Evolutionary conservation across 2,329 filamentous ascomycete species (phyloP).

Genomic region (Diaporthe ampelina): DNA sequence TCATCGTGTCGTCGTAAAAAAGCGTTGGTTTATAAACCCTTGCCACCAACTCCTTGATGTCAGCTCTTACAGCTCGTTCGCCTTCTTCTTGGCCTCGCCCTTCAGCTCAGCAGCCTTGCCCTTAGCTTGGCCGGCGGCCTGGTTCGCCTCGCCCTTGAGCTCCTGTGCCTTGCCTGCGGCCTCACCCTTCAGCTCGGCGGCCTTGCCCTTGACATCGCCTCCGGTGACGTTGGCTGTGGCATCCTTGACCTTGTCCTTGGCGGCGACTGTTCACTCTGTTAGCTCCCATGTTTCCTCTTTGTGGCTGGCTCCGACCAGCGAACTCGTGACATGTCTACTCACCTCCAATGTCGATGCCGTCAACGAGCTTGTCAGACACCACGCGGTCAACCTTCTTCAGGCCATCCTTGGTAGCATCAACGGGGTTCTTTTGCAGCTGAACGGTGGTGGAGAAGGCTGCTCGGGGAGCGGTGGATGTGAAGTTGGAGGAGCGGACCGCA

Average conservation of each 20-base stretch:
- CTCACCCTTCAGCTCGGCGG: slow-evolving; percentile 50
- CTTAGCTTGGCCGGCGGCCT: slow-evolving; percentile 55
- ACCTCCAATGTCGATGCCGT: slow-evolving; percentile 72
- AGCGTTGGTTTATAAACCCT: background rate
- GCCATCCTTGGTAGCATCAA: slow-evolving; percentile 71
- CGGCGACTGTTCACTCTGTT: slow-evolving; percentile 49
- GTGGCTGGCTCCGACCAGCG: background rate
- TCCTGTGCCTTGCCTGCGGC: slow-evolving; percentile 48
- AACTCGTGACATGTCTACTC: slow-evolving; percentile 47
- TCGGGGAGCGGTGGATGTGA: slow-evolving; percentile 52
- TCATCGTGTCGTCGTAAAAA: background rate
- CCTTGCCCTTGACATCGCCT: slow-evolving; percentile 53
- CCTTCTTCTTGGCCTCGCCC: slow-evolving; percentile 43
- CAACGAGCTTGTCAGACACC: slow-evolving; percentile 73
- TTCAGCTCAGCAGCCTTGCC: slow-evolving; percentile 45
- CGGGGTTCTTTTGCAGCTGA: slow-evolving; percentile 61
- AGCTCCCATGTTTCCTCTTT: slow-evolving; percentile 35
- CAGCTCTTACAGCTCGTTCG: slow-evolving; percentile 37
- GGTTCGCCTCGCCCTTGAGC: slow-evolving; percentile 55
- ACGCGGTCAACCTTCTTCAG: slow-evolving; percentile 71
- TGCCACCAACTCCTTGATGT: too few species aligned
- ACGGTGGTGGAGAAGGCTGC: slow-evolving; percentile 64
- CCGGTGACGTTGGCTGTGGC: slow-evolving; percentile 53
- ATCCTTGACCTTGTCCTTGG: slow-evolving; percentile 64
- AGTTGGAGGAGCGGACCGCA: slow-evolving; percentile 52